Conservation (phyloP, 257 asterid genomes). For the Capsicum baccatum region DNA sequence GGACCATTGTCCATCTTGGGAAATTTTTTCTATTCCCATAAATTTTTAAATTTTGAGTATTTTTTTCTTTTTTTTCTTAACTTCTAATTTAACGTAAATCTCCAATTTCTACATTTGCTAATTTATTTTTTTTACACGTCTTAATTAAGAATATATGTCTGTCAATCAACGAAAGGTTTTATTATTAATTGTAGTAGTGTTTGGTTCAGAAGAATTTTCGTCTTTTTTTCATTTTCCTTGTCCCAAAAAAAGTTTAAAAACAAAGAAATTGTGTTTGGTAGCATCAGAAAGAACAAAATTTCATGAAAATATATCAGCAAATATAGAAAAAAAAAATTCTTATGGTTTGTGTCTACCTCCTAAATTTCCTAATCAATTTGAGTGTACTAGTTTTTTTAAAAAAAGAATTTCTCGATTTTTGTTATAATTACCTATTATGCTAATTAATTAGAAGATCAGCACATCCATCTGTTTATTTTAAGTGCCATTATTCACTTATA, state of each 20-base stretch:
- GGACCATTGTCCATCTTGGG: not conserved
- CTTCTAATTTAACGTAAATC: not conserved
- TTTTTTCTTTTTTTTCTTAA: not conserved
- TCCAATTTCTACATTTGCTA: conserved; percentile 9
- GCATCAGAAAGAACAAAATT: not conserved
- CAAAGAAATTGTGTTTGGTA: conserved; percentile 8
- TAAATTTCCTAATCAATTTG: too few species aligned
- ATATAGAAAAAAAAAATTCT: too few species aligned
- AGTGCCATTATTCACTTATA: not conserved
- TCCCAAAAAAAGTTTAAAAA: not conserved
- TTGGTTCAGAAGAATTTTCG: not conserved
- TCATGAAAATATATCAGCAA: too few species aligned
- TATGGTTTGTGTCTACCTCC: too few species aligned
- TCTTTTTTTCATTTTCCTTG: not conserved
- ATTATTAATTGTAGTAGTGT: not conserved
- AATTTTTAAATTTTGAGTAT: not conserved
- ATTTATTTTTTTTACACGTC: not conserved
- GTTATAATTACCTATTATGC: too few species aligned
- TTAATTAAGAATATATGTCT: not conserved
- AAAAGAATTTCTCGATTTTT: too few species aligned
- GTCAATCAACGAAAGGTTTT: not conserved
- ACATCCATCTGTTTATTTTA: too few species aligned
- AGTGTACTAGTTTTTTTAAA: too few species aligned
- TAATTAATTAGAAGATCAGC: too few species aligned
- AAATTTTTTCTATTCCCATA: not conserved